A percentile compares a stretch with the other conserved stretches of the same genome.
Evolutionary conservation across 177 flowering plant species (phyloP).

Genomic region (Vitis hybrid): DNA sequence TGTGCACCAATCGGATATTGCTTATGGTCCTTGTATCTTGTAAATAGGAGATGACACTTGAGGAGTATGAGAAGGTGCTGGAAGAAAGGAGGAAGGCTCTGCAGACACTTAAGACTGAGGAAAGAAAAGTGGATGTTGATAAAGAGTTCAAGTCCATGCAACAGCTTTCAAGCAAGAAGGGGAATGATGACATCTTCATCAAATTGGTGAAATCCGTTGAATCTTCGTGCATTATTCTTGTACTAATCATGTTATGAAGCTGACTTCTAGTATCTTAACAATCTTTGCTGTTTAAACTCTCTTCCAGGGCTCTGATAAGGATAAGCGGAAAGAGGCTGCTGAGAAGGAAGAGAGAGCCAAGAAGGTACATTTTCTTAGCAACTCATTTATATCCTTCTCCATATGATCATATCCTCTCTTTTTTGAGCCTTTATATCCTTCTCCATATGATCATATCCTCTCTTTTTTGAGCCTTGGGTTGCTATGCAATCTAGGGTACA

Average conservation of each 20-base stretch:
- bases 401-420: not conserved
- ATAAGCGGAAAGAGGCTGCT: slow-evolving; percentile 61
- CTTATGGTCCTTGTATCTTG: not conserved
- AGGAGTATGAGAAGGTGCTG: slow-evolving; percentile 78
- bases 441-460: not conserved
- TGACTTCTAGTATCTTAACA: not conserved
- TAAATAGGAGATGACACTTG: slow-evolving; percentile 87
- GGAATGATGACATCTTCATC: slow-evolving; percentile 58
- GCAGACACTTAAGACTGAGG: slow-evolving; percentile 60
- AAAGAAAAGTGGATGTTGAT: slow-evolving; percentile 63
- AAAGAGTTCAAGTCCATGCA: slow-evolving; percentile 79
- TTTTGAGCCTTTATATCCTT: not conserved
- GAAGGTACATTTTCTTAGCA: slow-evolving; percentile 43
- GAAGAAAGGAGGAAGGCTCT: slow-evolving; percentile 87
- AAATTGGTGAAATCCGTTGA: slow-evolving; percentile 58
- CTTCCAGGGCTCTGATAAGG: slow-evolving; percentile 76
- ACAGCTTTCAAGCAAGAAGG: slow-evolving; percentile 74
- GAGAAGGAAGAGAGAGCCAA: slow-evolving; percentile 86
- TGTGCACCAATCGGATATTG: not conserved
- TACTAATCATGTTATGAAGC: not conserved
- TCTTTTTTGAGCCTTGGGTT: not conserved
- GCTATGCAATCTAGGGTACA: no score
- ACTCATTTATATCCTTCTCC: not conserved
- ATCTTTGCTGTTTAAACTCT: not conserved
- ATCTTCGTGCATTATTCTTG: not conserved